These are phyloP conservation scores for Porodaedalea pini DNA, from an alignment of 1,284 basidiomycete genomes.

Conservation along the genomic window DNA sequence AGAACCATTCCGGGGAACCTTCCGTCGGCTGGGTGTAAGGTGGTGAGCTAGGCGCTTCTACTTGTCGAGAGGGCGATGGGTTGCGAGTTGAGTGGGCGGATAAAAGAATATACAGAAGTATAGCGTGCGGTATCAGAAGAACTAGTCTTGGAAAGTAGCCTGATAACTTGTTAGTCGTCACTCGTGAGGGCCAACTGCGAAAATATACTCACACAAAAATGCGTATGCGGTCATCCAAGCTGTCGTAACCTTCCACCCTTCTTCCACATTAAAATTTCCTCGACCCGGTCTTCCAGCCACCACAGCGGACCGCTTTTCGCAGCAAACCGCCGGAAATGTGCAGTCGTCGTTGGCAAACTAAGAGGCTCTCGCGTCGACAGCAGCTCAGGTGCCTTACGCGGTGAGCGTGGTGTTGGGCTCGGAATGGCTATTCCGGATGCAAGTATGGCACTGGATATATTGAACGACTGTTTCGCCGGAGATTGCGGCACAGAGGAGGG, in stretches of 20 bases:
- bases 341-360: constrained; percentile 65
- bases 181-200: neutral
- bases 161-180: constrained; percentile 26
- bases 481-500: constrained; percentile 11
- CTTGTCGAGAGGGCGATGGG: constrained; percentile 21
- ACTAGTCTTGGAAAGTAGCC: constrained; percentile 66
- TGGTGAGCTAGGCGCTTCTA: constrained; percentile 32
- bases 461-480: constrained; percentile 19
- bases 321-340: constrained; percentile 72
- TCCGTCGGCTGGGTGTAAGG: constrained; percentile 42
- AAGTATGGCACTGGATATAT: constrained; percentile 24
- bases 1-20: constrained; percentile 67
- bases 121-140: constrained; percentile 59
- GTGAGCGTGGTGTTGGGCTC: constrained; percentile 26
- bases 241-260: constrained; percentile 61
- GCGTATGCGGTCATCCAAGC: constrained; percentile 67
- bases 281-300: constrained; percentile 73
- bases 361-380: constrained; percentile 57
- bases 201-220: constrained; percentile 60
- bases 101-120: constrained; percentile 54
- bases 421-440: constrained; percentile 23
- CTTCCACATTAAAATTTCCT: constrained; percentile 73
- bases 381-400: constrained; percentile 30
- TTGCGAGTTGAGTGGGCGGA: constrained; percentile 45
- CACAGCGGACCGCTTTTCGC: constrained; percentile 64